These are phyloP conservation scores for Entoloma clypeatum DNA, from an alignment of 1,284 basidiomycete species.

Conservation along the genomic window DNA sequence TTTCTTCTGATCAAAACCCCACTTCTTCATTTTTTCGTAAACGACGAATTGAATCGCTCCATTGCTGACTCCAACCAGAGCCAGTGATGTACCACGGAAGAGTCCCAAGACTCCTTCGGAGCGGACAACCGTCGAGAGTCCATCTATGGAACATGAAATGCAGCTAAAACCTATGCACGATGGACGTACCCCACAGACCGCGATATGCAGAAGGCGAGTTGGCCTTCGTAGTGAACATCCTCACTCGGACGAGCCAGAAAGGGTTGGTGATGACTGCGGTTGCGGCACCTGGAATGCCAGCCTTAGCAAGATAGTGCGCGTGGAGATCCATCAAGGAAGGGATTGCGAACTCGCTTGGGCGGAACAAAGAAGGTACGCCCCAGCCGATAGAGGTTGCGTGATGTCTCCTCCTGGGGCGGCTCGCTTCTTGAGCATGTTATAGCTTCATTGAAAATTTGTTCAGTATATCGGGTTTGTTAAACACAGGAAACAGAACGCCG, in stretches of 20 bases:
- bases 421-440: constrained; percentile 92
- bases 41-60: constrained; percentile 96
- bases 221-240: constrained; percentile 87
- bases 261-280: constrained; percentile 97
- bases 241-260: constrained; percentile 97
- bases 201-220: constrained; percentile 69
- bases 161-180: constrained; percentile 5
- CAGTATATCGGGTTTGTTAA: not conserved
- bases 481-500: no score
- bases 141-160: constrained; percentile 53
- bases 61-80: constrained; percentile 91
- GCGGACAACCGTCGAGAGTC: constrained; percentile 63
- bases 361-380: constrained; percentile 85
- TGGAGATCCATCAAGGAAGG: constrained; percentile 16
- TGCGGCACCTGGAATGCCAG: constrained; percentile 63
- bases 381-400: constrained; percentile 62
- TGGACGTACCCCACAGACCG: constrained; percentile 69
- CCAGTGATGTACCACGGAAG: constrained; percentile 86
- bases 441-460: constrained; percentile 47
- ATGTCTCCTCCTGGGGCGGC: constrained; percentile 57
- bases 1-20: constrained; percentile 78
- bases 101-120: constrained; percentile 80
- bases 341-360: constrained; percentile 87
- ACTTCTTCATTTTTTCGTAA: constrained; percentile 94
- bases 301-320: constrained; percentile 13